phyloP scores from a whole-genome alignment of 179 eudicot species.

The Beta corolliflora region DNA sequence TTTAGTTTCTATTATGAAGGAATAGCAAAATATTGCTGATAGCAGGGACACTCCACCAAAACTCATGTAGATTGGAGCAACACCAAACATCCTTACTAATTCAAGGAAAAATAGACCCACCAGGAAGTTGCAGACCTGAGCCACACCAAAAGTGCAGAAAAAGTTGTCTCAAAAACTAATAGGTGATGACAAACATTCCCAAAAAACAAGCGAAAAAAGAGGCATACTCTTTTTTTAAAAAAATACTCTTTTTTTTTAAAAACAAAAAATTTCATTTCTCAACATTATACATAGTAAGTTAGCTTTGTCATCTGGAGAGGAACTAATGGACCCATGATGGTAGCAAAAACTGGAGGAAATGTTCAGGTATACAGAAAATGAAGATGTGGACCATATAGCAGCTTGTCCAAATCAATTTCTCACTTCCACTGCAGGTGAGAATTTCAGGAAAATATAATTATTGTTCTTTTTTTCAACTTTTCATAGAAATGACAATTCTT shows the following conservation, averaged over 20 bases:
- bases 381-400: background rate
- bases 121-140: conserved; percentile 79
- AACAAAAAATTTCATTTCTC: background rate
- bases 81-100: conserved; percentile 65
- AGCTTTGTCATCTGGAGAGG: background rate
- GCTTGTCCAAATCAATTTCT: background rate
- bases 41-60: conserved; percentile 66
- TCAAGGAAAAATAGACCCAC: conserved; percentile 81
- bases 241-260: no score
- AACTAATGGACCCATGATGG: background rate
- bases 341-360: background rate
- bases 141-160: background rate
- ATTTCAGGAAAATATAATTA: no score
- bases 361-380: background rate
- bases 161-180: background rate
- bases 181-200: background rate
- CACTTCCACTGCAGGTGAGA: background rate
- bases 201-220: background rate
- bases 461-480: no score
- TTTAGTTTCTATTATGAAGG: conserved; percentile 71
- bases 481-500: no score
- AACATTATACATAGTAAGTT: background rate
- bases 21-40: conserved; percentile 59
- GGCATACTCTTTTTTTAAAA: background rate
- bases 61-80: conserved; percentile 62